A percentile compares a stretch with the other conserved stretches of the same genome.
Conservation (phyloP, 257 asterid genomes). For the Solanum etuberosum region DNA sequence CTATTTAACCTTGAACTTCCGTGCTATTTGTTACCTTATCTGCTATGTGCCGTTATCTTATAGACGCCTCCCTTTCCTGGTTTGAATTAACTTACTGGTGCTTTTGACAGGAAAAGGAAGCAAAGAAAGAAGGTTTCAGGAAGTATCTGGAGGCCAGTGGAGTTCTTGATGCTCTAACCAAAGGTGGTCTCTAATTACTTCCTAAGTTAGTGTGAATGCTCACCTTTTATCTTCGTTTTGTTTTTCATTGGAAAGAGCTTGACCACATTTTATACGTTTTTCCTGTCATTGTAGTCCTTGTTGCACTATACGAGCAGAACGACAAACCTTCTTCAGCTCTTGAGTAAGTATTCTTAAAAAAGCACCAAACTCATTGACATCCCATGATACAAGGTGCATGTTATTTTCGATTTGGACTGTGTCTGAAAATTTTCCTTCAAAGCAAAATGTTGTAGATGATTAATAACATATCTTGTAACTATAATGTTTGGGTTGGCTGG, state of each 20-base stretch:
- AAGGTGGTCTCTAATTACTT: slow-evolving; percentile 34
- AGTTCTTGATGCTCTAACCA: slow-evolving; percentile 80
- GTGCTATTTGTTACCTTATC: not conserved
- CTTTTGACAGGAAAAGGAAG: slow-evolving; percentile 72
- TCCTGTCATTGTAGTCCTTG: slow-evolving; percentile 47
- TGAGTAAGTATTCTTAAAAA: slow-evolving; percentile 46
- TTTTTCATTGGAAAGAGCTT: not conserved
- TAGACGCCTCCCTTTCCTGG: not conserved
- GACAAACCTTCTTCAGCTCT: slow-evolving; percentile 88
- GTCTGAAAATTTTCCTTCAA: not conserved
- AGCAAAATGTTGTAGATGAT: not conserved
- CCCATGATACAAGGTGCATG: not conserved
- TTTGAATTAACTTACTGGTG: not conserved
- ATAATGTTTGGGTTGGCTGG: not conserved
- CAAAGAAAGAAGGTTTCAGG: slow-evolving; percentile 90
- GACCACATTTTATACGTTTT: not conserved
- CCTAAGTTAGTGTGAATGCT: not conserved
- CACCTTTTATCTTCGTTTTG: not conserved
- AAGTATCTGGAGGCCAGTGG: slow-evolving; percentile 86
- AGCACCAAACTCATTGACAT: not conserved
- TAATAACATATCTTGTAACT: not conserved
- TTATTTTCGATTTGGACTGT: not conserved
- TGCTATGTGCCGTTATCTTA: not conserved
- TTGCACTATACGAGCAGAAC: slow-evolving; percentile 80
- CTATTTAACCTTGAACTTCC: not conserved